These are phyloP conservation scores for Neonectria hederae DNA, from an alignment of 2,329 filamentous ascomycete species.

Conservation along the genomic window DNA sequence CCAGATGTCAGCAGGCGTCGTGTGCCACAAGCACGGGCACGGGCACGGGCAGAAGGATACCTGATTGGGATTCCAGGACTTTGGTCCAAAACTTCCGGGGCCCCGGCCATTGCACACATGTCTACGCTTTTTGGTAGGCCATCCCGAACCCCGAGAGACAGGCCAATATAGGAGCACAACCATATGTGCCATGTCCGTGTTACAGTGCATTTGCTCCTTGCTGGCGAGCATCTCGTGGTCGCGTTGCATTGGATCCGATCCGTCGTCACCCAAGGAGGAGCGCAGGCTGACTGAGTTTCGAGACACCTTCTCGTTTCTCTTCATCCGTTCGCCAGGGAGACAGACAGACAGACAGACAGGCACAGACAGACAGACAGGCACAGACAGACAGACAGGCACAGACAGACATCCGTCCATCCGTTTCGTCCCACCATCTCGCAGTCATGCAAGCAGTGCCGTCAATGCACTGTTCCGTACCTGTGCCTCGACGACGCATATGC, in stretches of 20 bases:
- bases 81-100: slow-evolving; percentile 8
- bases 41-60: slow-evolving; percentile 12
- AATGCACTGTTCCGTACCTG: background rate
- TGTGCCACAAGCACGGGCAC: slow-evolving; percentile 3
- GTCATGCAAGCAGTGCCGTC: background rate
- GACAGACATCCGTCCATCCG: slow-evolving; percentile 19
- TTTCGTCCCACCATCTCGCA: slow-evolving; percentile 1
- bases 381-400: too few relatives aligned
- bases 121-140: background rate
- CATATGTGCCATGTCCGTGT: background rate
- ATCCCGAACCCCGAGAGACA: slow-evolving; percentile 14
- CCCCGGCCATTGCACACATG: background rate
- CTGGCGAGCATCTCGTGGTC: background rate
- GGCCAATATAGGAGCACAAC: background rate
- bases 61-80: slow-evolving; percentile 4
- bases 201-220: background rate
- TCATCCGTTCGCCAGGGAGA: background rate
- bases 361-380: too few relatives aligned
- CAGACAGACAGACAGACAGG: slow-evolving; percentile 1
- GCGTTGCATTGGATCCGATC: slow-evolving; percentile 1
- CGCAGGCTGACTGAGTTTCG: too few relatives aligned
- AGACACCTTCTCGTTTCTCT: background rate
- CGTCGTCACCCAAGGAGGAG: too few relatives aligned
- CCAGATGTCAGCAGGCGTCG: background rate
- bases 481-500: slow-evolving; percentile 17